phyloP scores from a whole-genome alignment of 768 basidiomycete species.

The Naganishia vaughanmartiniae region DNA sequence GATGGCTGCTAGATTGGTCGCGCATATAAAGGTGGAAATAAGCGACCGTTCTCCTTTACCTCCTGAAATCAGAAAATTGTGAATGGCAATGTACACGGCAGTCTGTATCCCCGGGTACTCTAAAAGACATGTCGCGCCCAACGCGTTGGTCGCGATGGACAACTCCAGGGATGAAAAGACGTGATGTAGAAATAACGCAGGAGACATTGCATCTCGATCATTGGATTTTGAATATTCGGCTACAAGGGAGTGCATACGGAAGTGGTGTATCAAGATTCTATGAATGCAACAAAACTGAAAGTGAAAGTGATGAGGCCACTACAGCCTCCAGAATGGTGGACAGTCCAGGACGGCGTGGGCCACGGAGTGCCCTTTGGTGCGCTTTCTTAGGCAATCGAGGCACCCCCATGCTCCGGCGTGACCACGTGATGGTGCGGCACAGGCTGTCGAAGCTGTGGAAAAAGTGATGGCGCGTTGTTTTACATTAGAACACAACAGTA shows the following conservation, averaged over 20 bases:
- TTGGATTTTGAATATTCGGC: not conserved
- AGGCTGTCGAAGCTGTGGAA: not conserved
- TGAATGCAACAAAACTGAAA: not conserved
- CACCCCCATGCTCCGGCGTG: not conserved
- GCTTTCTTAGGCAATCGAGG: not conserved
- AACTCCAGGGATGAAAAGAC: no score
- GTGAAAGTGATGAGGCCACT: not conserved
- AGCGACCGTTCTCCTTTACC: no score
- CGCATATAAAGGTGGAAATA: no score
- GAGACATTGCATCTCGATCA: no score
- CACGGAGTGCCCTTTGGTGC: not conserved
- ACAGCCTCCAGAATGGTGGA: not conserved
- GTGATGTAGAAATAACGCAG: no score
- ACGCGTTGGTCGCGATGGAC: no score
- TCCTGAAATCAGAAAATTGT: no score
- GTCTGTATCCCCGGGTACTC: no score
- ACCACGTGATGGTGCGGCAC: not conserved
- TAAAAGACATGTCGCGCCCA: no score
- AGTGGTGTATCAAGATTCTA: not conserved
- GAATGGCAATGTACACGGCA: no score
- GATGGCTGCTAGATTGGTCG: no score
- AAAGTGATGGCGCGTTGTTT: not conserved
- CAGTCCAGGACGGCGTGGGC: not conserved
- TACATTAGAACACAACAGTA: not conserved
- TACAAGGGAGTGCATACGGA: not conserved